These are phyloP conservation scores for Gracilaria gracilis DNA, from an alignment of 23 red algal genomes.

Conservation along the genomic window DNA sequence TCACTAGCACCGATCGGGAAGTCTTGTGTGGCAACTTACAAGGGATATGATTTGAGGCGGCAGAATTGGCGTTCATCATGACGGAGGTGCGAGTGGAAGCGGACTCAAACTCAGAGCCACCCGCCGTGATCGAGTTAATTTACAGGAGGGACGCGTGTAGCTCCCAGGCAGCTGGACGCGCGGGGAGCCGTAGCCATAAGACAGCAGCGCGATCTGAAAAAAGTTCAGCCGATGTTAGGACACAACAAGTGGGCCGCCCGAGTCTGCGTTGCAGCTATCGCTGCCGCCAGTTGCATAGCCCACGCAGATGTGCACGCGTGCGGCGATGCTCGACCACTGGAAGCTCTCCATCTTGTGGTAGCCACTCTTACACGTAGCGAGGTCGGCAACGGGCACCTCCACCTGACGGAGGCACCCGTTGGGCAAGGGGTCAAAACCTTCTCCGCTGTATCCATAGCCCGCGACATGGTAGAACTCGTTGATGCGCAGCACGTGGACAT, in stretches of 20 bases:
- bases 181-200: constrained; percentile 66
- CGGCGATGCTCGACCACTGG: not conserved
- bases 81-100: not conserved
- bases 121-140: constrained; percentile 36
- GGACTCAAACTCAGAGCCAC: constrained; percentile 11
- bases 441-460: constrained; percentile 39
- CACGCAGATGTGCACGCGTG: constrained; percentile 49
- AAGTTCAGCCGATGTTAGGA: not conserved
- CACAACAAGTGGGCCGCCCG: constrained; percentile 55
- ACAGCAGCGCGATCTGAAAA: constrained; percentile 60
- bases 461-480: constrained; percentile 28
- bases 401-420: constrained; percentile 28
- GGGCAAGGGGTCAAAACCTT: constrained; percentile 10
- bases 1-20: constrained; percentile 93
- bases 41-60: constrained; percentile 77
- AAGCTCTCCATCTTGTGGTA: not conserved
- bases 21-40: constrained; percentile 89
- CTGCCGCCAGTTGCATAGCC: constrained; percentile 49
- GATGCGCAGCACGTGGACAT: constrained; percentile 27
- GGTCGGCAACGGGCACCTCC: constrained; percentile 52
- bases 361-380: not conserved
- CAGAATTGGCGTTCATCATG: not conserved
- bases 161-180: constrained; percentile 37
- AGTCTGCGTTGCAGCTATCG: constrained; percentile 61
- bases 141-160: constrained; percentile 39